Percentiles rank a stretch among this genome's conserved stretches.
Conservation (phyloP, 805 yeast species). For the Ogataea glucozyma region DNA sequence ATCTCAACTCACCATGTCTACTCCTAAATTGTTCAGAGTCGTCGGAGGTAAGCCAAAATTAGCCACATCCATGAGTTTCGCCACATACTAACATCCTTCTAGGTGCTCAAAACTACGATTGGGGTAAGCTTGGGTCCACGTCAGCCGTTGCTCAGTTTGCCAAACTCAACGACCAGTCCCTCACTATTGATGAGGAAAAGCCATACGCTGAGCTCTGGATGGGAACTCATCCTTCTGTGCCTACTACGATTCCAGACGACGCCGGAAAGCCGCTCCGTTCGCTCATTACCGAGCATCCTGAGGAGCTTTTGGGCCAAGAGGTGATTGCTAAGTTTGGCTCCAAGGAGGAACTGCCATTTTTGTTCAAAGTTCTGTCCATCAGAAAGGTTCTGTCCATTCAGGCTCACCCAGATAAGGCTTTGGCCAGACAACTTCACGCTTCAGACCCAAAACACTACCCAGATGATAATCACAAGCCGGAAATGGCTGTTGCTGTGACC, state of each 20-base stretch:
- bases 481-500: slow-evolving; percentile 97
- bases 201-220: slow-evolving; percentile 99
- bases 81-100: slow-evolving; percentile 1
- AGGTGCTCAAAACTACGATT: slow-evolving; percentile 41
- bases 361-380: slow-evolving; percentile 92
- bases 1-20: slow-evolving; percentile 1
- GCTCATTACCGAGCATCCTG: slow-evolving; percentile 60
- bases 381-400: slow-evolving; percentile 92
- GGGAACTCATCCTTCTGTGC: slow-evolving; percentile 97
- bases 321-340: slow-evolving; percentile 69
- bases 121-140: slow-evolving; percentile 71
- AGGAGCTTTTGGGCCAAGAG: slow-evolving; percentile 53
- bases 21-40: slow-evolving; percentile 32
- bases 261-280: slow-evolving; percentile 63
- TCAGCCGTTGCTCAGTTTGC: slow-evolving; percentile 93
- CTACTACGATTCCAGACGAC: slow-evolving; percentile 59
- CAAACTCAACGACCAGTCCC: slow-evolving; percentile 56
- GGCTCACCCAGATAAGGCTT: slow-evolving; percentile 93
- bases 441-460: slow-evolving; percentile 93
- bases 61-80: not conserved
- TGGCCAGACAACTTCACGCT: slow-evolving; percentile 74
- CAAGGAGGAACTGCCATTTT: slow-evolving; percentile 76
- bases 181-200: slow-evolving; percentile 64
- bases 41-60: slow-evolving; percentile 33
- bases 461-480: slow-evolving; percentile 99